Base-by-base conservation (phyloP, 2,329 filamentous ascomycete genomes). In the Didymella lethalis region DNA sequence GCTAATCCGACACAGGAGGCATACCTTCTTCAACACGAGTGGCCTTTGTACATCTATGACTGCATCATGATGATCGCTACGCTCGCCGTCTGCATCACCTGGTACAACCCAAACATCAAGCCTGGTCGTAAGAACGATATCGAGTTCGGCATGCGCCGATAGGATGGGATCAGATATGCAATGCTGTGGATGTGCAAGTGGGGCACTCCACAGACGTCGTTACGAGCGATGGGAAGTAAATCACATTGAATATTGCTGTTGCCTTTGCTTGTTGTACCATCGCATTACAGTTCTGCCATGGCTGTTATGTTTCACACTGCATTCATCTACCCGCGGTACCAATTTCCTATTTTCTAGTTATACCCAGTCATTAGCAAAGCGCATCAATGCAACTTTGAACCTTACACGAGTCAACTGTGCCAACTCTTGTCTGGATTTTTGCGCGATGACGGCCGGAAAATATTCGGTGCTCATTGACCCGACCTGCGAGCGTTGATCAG, bases 61-160 rank as follows among this genome's bases (percentile, higher is more conserved):
- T 72, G 66, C 31, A 47, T 71, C 11, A 67, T 64, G 34, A 73
- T 73, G 71, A 59, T 64, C 10, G 44, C 66, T 10, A 70, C 67
- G 11, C 64, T 73, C 14, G 36, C 54, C 3, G 61, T 71, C 10
- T 71, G 68, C 25, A 52, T 71, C n/a, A 52, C 53, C 25, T 73
- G 69, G 67, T 71, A 73, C 47, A 59, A 69, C 26, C 65, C 69
- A 0, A 70, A 72, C 28, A 71, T 72, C 49, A 67, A 67, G 50
- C 62, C 65, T 3, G 29, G 40, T 20, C 48, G 57, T 8, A 68
- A 70, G 32, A 50, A 29, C 7, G 67, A 72, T 36, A 57, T 67
- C 12, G 69, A 71, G 48, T 62, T 71, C 32, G 62, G 54, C 1
- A 59, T 60, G 51, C 45, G 54, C 25, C 40, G 25, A 28, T 65